A percentile compares a stretch with the other conserved stretches of the same genome.
phyloP scores from a whole-genome alignment of 768 basidiomycete genomes.

The Tulasnella sp. region DNA sequence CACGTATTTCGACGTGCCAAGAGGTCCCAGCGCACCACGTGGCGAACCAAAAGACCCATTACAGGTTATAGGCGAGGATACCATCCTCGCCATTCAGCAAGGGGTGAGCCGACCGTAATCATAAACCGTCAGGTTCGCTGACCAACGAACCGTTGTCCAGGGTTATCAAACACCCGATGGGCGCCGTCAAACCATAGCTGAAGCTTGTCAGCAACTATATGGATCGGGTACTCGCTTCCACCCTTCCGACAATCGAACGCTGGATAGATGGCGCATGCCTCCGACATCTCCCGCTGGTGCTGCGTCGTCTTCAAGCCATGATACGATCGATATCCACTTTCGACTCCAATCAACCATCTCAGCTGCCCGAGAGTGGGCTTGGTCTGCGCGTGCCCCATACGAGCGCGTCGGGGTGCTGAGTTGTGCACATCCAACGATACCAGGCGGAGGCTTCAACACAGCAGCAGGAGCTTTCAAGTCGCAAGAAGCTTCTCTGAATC shows the following conservation, averaged over 20 bases:
- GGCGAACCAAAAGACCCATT: background rate
- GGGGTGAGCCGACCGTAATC: background rate
- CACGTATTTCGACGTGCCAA: background rate
- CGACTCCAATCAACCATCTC: background rate
- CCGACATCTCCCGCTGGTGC: background rate
- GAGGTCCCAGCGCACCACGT: background rate
- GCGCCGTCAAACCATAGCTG: background rate
- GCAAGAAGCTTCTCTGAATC: constrained; percentile 79
- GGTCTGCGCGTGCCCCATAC: constrained; percentile 2
- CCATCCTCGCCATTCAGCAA: background rate
- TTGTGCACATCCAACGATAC: constrained; percentile 70
- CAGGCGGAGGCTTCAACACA: constrained; percentile 69
- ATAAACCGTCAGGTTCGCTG: background rate
- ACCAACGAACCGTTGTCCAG: background rate
- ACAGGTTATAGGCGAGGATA: background rate
- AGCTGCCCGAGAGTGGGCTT: constrained; percentile 10
- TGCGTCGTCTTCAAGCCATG: background rate
- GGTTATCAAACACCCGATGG: background rate
- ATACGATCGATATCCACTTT: constrained; percentile 3
- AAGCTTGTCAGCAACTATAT: background rate
- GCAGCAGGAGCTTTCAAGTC: constrained; percentile 54
- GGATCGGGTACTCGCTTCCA: background rate
- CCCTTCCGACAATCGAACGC: background rate
- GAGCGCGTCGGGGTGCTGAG: constrained; percentile 57
- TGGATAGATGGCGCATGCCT: background rate